Base-by-base conservation (phyloP, 2,329 filamentous ascomycete genomes). In the Diaporthe humulicola region DNA sequence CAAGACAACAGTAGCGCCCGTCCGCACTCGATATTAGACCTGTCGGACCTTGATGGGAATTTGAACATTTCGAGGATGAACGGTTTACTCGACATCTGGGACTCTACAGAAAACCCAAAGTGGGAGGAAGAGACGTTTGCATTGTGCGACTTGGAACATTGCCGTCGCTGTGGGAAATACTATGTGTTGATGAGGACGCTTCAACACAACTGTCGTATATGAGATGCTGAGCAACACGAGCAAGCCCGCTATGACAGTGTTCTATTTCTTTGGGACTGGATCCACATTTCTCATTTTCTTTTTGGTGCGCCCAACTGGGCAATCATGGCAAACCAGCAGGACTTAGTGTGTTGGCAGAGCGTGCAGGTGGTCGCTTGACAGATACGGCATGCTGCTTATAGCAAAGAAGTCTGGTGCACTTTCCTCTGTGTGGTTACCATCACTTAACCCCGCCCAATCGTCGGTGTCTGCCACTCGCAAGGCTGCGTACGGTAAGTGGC, bases 91-190 rank as follows among this genome's bases (percentile, higher is more conserved):
- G 70, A 71, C 30, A 22, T 61, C 4, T 52, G 70, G 70, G 70
- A 71, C 57, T 58, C 70, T 14, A 30, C 30, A 19, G 42, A 22
- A 14, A 71, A 71, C 12, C 70, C 70, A 22, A 33, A 38, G 10
- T 71, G 70, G 70, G 70, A 71, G n/a, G 5, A 52, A n/a, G 56
- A 71, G 42, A 61, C 56, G 28, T 71, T 71, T 61, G 56, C 70
- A 2, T n/a, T 71, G 7, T 71, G 70, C 42, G 56, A 71, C 38
- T 33, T 71, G 42, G n/a, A 36, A 36, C 42, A 50, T 7, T 71
- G 70, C 25, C 22, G 25, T 1, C 17, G 54, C 50, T 71, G 70
- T 28, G 56, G 56, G 9, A 50, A 61, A 4, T 71, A 38, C 45
- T 71, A 52, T 22, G 56, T 28, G 40, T 30, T 10, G n/a, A 60